Evolutionary conservation across 192 early-diverging fungal genomes (phyloP), one percentile per base, ranked within the genome.

Genomic region (Backusella westeae): DNA sequence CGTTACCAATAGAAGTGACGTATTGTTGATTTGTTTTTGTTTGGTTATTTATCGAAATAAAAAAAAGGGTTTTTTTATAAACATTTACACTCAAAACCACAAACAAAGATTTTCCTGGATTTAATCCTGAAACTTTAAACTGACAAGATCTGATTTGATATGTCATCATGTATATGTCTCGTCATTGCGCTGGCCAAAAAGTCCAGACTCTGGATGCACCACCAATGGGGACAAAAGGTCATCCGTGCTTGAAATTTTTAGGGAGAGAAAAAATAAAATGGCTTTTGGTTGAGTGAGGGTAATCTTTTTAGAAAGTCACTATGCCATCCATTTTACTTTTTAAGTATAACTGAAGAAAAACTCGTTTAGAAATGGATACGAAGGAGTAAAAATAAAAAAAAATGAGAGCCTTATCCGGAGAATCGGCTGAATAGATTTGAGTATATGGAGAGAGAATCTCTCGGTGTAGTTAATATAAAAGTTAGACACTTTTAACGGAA

Each of bases 401-500:
- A 29, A 29, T 14, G 26, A 29, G 7, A 10, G 9, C 26, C 7
- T 14, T 29, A 29, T 63, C 56, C 56, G 56, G 56, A 56, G n/a
- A 56, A 56, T 23, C 53, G 53, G 53, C 53, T 56, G 7, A 63
- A 63, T 63, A 63, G 21, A 29, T 63, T 63, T 19, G 9, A 39
- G 23, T 26, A 63, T 63, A 3, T 63, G 9, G 56, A 17, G 14
- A 17, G 46, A n/a, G 46, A n/a, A 4, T 12, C 2, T 63, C 23
- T 63, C 56, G 56, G 56, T 29, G 56, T 63, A 63, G 14, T 63
- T 63, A 26, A 63, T 63, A 63, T 63, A 63, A 63, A 63, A 63
- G 56, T 63, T 63, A 63, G 56, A 63, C 56, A 63, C 23, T 63
- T 63, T 63, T 63, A 29, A 59, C 53, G 53, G 53, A 59, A 59